Evolutionary conservation across 2,329 filamentous ascomycete species (phyloP).

Genomic region (Pseudogymnoascus sp.): DNA sequence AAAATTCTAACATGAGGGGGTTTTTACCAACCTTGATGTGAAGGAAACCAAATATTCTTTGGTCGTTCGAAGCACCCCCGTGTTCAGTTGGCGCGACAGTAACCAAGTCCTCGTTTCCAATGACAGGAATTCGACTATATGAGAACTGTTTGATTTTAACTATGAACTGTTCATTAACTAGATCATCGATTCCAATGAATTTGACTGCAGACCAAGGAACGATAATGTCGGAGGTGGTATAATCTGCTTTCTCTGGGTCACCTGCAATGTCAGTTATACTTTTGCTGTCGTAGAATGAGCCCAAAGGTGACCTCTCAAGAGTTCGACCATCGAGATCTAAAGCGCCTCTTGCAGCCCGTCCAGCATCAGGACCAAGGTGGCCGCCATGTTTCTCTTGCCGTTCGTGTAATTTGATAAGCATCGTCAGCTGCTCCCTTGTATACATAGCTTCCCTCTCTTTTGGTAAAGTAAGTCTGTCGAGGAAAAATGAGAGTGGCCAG

Average conservation of each 20-base stretch:
- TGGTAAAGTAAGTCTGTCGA: constrained; percentile 15
- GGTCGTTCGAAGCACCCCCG: constrained; percentile 12
- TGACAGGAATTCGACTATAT: constrained; percentile 26
- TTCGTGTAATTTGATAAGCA: constrained; percentile 23
- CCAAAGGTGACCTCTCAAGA: constrained; percentile 13
- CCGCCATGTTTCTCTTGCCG: constrained; percentile 21
- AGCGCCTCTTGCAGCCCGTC: constrained; percentile 23
- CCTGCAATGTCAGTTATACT: not conserved
- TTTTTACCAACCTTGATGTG: constrained; percentile 22
- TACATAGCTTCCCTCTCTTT: constrained; percentile 17
- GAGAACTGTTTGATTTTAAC: constrained; percentile 23
- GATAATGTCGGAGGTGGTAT: constrained; percentile 16
- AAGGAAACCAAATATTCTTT: constrained; percentile 22
- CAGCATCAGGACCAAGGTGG: constrained; percentile 18
- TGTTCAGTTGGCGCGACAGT: not conserved
- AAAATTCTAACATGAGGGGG: not conserved
- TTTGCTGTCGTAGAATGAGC: not conserved
- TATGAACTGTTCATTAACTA: constrained; percentile 22
- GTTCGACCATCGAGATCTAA: constrained; percentile 20
- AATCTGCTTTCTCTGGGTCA: constrained; percentile 7
- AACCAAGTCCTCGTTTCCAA: constrained; percentile 15
- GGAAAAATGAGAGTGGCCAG: constrained; percentile 21
- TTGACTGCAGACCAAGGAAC: constrained; percentile 22
- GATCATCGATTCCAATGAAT: constrained; percentile 22
- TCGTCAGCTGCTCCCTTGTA: constrained; percentile 19